These are phyloP conservation scores for Eucalyptus sideroxylon DNA, from an alignment of 345 rosid genomes.

Conservation along the genomic window DNA sequence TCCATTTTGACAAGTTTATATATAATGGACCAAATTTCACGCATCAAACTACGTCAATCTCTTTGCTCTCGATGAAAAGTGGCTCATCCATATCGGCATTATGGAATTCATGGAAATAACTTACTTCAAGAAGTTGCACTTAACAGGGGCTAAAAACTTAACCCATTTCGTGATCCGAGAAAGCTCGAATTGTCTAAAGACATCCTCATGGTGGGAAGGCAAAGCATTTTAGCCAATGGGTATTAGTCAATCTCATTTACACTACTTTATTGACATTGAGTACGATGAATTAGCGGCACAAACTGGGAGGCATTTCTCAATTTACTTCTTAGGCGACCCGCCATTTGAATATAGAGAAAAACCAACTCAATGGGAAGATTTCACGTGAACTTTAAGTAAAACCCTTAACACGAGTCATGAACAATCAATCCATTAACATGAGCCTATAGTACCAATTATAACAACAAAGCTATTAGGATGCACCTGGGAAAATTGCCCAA, in stretches of 20 bases:
- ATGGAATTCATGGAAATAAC: not conserved
- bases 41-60: not conserved
- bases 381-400: not conserved
- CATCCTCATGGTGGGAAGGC: not conserved
- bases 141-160: not conserved
- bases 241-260: not conserved
- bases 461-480: not conserved
- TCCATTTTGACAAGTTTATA: no score
- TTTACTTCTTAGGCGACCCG: not conserved
- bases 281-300: not conserved
- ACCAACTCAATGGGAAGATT: not conserved
- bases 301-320: not conserved
- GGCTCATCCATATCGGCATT: not conserved
- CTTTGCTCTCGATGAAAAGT: not conserved
- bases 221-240: not conserved
- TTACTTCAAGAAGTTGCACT: not conserved
- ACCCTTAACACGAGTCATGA: not conserved
- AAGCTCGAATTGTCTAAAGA: not conserved
- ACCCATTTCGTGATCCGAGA: not conserved
- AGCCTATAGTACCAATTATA: not conserved
- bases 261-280: not conserved
- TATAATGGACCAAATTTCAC: not conserved
- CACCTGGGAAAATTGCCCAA: no score
- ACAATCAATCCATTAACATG: not conserved
- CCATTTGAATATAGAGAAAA: not conserved